Conservation (phyloP, 352 stramenopile genomes). For the Globisporangium acanthophoron region DNA sequence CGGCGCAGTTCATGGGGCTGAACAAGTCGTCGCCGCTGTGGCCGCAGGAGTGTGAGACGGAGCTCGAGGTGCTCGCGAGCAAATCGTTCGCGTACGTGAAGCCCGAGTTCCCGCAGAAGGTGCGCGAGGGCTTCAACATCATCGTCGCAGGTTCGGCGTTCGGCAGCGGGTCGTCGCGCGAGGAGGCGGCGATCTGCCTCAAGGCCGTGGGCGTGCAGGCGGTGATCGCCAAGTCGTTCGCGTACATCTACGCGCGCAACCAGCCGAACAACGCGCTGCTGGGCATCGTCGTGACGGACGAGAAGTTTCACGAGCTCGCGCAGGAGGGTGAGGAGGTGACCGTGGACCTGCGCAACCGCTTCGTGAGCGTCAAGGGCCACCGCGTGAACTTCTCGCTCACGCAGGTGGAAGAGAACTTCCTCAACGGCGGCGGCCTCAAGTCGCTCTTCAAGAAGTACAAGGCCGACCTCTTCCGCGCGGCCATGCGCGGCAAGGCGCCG, state of each 20-base stretch:
- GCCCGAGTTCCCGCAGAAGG: slow-evolving; percentile 83
- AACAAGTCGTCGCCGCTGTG: slow-evolving; percentile 79
- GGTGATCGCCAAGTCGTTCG: slow-evolving; percentile 80
- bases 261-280: slow-evolving; percentile 85
- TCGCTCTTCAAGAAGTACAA: slow-evolving; percentile 84
- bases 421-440: slow-evolving; percentile 81
- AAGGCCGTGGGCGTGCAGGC: slow-evolving; percentile 78
- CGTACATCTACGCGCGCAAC: slow-evolving; percentile 87
- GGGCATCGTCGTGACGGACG: slow-evolving; percentile 73
- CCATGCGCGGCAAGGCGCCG: slow-evolving; percentile 65
- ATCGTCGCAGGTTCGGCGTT: slow-evolving; percentile 78
- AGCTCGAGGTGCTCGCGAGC: slow-evolving; percentile 69
- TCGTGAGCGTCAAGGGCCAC: slow-evolving; percentile 70
- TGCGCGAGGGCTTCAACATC: slow-evolving; percentile 60
- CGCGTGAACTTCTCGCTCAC: slow-evolving; percentile 86
- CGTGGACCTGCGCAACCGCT: slow-evolving; percentile 79
- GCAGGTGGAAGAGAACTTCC: slow-evolving; percentile 77
- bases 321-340: slow-evolving; percentile 68
- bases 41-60: slow-evolving; percentile 69
- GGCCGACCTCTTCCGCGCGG: slow-evolving; percentile 81
- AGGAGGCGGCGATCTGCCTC: slow-evolving; percentile 78
- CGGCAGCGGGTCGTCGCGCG: slow-evolving; percentile 77
- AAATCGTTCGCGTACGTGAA: slow-evolving; percentile 85
- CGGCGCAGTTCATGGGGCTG: slow-evolving; percentile 77
- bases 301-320: slow-evolving; percentile 79